Base-by-base conservation (phyloP, 371 early-diverging fungal genomes). In the Funneliformis caledonium region DNA sequence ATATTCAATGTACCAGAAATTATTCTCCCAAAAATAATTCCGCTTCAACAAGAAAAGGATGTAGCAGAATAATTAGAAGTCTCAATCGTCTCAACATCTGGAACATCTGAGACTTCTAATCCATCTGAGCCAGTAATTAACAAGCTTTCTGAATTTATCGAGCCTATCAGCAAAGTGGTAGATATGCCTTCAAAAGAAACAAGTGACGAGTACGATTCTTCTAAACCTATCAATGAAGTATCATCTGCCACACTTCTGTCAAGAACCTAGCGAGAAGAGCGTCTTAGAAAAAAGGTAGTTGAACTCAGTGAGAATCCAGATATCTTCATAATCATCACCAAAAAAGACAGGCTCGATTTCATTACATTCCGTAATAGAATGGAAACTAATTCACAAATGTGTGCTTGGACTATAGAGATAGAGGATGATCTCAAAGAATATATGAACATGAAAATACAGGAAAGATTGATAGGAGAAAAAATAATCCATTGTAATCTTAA, bases 391-490 rank as follows among this genome's bases (percentile, higher is more conserved):
- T 26, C 42, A 6, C 3, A 7, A 64, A 26, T 59, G 59, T 59
- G 26, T 26, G 10, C 6, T 22, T 37, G 2, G 14, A 8, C 22
- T 7, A 12, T 7, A 12, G 65, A 65, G 31, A 33, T 11, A 4
- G 33, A 65, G 26, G 33, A 73, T 52, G 22, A 73, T n/a, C 72
- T 26, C 26, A 72, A 50, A n/a, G 72, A 72, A 52, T 26, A 72
- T 72, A 56, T 73, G 52, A 8, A 67, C 22, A 67, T 67, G 67
- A 67, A 0, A 4, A 8, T 73, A 16, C 31, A 59, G n/a, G 74
- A 73, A 73, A 73, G 74, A 73, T 73, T 73, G 14, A 73, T 73
- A 73, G 56, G 59, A 52, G 37, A 73, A 73, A 37, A 73, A 52
- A 73, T 73, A 52, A 73, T 73, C 59, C 52, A 56, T 33, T 0